phyloP scores from a whole-genome alignment of 2,329 filamentous ascomycete species.

The Clarireedia hainanense region DNA sequence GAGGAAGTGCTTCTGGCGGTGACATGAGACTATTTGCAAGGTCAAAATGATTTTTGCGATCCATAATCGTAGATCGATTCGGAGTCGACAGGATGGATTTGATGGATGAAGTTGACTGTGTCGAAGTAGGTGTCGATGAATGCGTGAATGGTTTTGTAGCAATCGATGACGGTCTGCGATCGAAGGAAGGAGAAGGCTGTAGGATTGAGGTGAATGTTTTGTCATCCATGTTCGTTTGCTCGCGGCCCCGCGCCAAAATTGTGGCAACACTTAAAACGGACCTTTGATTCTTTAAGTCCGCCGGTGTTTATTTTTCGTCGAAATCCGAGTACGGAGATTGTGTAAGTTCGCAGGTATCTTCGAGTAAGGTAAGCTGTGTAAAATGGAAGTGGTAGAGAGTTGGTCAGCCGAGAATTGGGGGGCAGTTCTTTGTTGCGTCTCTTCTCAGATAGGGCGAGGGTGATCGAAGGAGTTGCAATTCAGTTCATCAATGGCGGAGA shows the following conservation, averaged over 20 bases:
- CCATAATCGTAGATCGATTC: constrained; percentile 20
- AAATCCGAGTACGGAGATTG: not conserved
- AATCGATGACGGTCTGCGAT: constrained; percentile 17
- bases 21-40: constrained; percentile 48
- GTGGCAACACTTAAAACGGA: constrained; percentile 2
- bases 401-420: constrained; percentile 22
- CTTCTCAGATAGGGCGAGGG: constrained; percentile 21
- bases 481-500: constrained; percentile 6
- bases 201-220: constrained; percentile 19
- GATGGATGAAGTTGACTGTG: constrained; percentile 4
- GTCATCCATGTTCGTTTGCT: constrained; percentile 12
- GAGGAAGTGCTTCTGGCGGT: constrained; percentile 46
- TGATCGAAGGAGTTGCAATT: constrained; percentile 1
- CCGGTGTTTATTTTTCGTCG: not conserved
- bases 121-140: constrained; percentile 11
- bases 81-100: constrained; percentile 18
- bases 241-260: constrained; percentile 6
- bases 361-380: constrained; percentile 5
- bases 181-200: constrained; percentile 26
- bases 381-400: constrained; percentile 9
- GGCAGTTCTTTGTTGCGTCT: constrained; percentile 22
- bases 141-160: constrained; percentile 16
- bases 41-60: constrained; percentile 20
- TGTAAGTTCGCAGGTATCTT: constrained; percentile 8
- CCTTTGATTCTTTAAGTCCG: constrained; percentile 5